Evolutionary conservation across 1,139 yeast species (phyloP).

Genomic region (Magnusiomyces paraingens): DNA sequence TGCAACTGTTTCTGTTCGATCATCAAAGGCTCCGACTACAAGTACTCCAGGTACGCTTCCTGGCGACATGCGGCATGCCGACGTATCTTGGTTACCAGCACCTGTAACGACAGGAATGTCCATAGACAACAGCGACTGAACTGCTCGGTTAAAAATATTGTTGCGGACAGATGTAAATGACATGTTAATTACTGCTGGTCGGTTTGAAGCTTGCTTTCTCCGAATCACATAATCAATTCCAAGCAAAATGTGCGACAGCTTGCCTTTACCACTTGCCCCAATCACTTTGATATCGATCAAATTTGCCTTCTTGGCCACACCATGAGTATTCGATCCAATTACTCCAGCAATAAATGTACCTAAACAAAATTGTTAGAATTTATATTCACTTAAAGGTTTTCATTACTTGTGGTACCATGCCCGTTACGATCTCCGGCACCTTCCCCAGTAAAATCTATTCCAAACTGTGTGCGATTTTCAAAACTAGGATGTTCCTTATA

Average conservation of each 20-base stretch:
- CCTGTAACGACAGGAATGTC: slow-evolving; percentile 81
- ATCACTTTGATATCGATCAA: slow-evolving; percentile 69
- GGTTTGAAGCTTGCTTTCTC: slow-evolving; percentile 29
- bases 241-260: slow-evolving; percentile 50
- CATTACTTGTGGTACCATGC: slow-evolving; percentile 37
- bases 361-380: slow-evolving; percentile 3
- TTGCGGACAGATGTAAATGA: slow-evolving; percentile 71
- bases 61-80: slow-evolving; percentile 78
- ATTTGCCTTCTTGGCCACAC: slow-evolving; percentile 66
- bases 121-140: slow-evolving; percentile 58
- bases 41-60: slow-evolving; percentile 67
- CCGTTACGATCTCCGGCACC: slow-evolving; percentile 62
- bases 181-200: slow-evolving; percentile 66
- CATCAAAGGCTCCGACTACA: slow-evolving; percentile 86
- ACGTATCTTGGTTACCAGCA: slow-evolving; percentile 74
- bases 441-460: slow-evolving; percentile 57
- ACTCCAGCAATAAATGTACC: slow-evolving; percentile 88
- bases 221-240: slow-evolving; percentile 64
- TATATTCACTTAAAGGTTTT: background rate
- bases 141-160: slow-evolving; percentile 60
- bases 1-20: slow-evolving; percentile 58
- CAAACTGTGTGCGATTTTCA: slow-evolving; percentile 52
- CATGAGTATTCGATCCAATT: slow-evolving; percentile 70
- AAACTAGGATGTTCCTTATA: slow-evolving; percentile 55
- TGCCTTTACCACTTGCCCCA: slow-evolving; percentile 58